Evolutionary conservation across 768 basidiomycete genomes (phyloP).

Genomic region (Agrocybe praecox): DNA sequence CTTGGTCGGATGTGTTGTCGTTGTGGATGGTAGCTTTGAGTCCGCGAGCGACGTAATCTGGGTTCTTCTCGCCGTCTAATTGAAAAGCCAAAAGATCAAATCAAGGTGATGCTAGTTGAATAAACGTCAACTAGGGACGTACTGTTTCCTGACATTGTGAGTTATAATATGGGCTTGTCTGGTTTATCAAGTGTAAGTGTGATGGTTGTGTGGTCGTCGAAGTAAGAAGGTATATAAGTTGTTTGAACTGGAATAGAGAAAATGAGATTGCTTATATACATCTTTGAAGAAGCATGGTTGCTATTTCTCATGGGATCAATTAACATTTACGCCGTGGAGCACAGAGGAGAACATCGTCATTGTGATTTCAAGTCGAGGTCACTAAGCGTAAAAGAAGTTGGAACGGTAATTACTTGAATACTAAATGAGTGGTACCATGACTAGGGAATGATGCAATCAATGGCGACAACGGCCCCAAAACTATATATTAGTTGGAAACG

Average conservation of each 20-base stretch:
- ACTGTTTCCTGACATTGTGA: not conserved
- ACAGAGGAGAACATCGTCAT: not conserved
- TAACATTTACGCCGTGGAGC: not conserved
- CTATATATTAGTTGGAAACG: not conserved
- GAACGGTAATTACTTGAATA: too few relatives aligned
- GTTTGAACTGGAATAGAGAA: not conserved
- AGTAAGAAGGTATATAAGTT: too few relatives aligned
- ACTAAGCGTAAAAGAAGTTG: too few relatives aligned
- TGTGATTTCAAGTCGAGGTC: too few relatives aligned
- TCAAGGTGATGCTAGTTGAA: not conserved
- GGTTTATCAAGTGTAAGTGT: too few relatives aligned
- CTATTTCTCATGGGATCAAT: not conserved
- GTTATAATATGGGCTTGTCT: too few relatives aligned
- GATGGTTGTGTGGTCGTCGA: too few relatives aligned
- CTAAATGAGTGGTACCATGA: too few relatives aligned
- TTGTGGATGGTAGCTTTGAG: conserved; percentile 59
- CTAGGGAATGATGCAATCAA: not conserved
- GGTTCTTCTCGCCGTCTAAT: conserved; percentile 14
- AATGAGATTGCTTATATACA: not conserved
- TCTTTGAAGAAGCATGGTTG: not conserved
- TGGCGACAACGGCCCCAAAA: not conserved
- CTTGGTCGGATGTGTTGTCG: conserved; percentile 52
- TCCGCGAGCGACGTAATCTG: conserved; percentile 39
- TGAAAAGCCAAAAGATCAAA: not conserved
- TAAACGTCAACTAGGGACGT: not conserved